Percentiles rank a stretch among this genome's conserved stretches.
Evolutionary conservation across 441 rosid genomes (phyloP).

Genomic region (Mallotus repandus): DNA sequence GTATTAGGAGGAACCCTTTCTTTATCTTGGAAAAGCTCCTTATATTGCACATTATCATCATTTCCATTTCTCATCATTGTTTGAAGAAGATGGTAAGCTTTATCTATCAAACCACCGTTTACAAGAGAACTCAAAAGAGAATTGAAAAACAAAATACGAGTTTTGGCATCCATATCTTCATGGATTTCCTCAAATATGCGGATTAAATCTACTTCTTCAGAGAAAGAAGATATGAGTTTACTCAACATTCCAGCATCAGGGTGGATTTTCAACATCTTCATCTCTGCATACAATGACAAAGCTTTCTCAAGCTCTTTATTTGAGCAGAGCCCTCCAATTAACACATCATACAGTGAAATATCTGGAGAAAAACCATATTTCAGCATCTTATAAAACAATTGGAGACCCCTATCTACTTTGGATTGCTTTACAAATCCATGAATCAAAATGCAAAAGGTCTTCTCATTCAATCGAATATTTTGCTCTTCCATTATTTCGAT

Average conservation of each 20-base stretch:
- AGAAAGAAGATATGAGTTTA: slow-evolving; percentile 57
- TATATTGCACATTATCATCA: slow-evolving; percentile 28
- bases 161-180: slow-evolving; percentile 44
- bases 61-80: slow-evolving; percentile 36
- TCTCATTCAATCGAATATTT: slow-evolving; percentile 58
- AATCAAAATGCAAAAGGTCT: slow-evolving; percentile 64
- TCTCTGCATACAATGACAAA: slow-evolving; percentile 54
- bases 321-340: slow-evolving; percentile 67
- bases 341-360: slow-evolving; percentile 65
- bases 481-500: slow-evolving; percentile 62
- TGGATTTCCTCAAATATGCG: slow-evolving; percentile 39
- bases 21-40: slow-evolving; percentile 31
- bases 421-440: slow-evolving; percentile 69
- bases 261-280: slow-evolving; percentile 47
- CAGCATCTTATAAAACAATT: slow-evolving; percentile 59
- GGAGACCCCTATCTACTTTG: slow-evolving; percentile 65
- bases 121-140: slow-evolving; percentile 45
- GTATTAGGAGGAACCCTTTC: slow-evolving; percentile 43
- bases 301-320: slow-evolving; percentile 56
- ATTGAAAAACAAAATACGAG: slow-evolving; percentile 51
- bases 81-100: slow-evolving; percentile 52
- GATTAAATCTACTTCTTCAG: slow-evolving; percentile 45
- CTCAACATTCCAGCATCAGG: slow-evolving; percentile 60
- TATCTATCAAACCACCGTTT: slow-evolving; percentile 37
- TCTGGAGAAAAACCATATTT: slow-evolving; percentile 50